Conservation (phyloP, 1,284 basidiomycete species). For the Schizophyllum commune region DNA sequence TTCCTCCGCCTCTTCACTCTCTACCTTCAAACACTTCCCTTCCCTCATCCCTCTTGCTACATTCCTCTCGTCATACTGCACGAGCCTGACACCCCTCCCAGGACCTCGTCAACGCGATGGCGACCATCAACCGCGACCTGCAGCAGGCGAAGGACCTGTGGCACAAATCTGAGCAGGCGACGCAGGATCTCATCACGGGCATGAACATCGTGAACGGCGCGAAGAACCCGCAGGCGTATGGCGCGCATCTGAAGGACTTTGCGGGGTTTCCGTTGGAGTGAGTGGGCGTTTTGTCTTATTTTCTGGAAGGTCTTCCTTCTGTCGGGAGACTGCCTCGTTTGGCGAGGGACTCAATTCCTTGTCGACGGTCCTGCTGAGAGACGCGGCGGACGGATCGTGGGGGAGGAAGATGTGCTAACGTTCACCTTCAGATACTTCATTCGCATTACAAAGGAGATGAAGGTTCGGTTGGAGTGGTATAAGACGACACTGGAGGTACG, state of each 20-base stretch:
- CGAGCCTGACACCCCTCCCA: conserved; percentile 17
- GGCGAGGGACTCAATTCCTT: too few relatives aligned
- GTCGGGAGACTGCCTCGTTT: too few relatives aligned
- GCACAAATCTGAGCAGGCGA: conserved; percentile 63
- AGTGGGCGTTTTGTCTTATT: conserved; percentile 17
- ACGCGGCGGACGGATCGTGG: too few relatives aligned
- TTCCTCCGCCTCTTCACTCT: too few relatives aligned
- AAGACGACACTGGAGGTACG: conserved; percentile 74
- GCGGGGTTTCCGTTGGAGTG: conserved; percentile 80
- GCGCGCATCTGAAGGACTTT: conserved; percentile 62
- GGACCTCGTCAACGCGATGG: conserved; percentile 56
- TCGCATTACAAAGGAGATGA: conserved; percentile 64
- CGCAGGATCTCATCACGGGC: conserved; percentile 68
- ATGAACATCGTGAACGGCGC: conserved; percentile 71
- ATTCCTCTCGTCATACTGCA: not conserved
- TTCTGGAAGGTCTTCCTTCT: too few relatives aligned
- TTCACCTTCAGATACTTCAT: conserved; percentile 53
- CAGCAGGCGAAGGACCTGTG: conserved; percentile 61
- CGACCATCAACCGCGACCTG: conserved; percentile 60
- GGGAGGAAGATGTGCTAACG: too few relatives aligned
- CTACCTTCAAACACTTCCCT: too few relatives aligned
- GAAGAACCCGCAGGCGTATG: conserved; percentile 61
- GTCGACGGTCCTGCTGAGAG: too few relatives aligned
- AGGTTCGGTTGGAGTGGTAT: conserved; percentile 66
- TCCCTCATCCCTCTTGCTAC: too few relatives aligned